A percentile compares a stretch with the other conserved stretches of the same genome.
These are phyloP conservation scores for Pulveroboletus sp. DNA, from an alignment of 768 basidiomycete species.

Conservation along the genomic window DNA sequence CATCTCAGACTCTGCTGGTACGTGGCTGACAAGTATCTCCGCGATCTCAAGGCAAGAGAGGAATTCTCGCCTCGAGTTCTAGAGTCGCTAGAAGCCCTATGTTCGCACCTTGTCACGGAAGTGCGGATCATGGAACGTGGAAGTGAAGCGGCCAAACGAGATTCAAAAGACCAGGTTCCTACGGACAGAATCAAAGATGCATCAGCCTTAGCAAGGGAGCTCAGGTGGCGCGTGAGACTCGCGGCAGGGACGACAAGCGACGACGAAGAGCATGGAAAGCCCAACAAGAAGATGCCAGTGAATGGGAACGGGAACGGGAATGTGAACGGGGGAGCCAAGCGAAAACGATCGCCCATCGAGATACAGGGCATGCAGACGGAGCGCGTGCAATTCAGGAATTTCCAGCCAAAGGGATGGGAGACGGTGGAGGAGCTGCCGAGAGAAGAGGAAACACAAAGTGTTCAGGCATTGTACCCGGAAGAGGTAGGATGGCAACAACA, in stretches of 20 bases:
- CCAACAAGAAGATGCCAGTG: slow-evolving; percentile 23
- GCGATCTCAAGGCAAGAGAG: slow-evolving; percentile 61
- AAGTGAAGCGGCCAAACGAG: slow-evolving; percentile 67
- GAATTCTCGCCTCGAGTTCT: slow-evolving; percentile 61
- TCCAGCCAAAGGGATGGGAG: slow-evolving; percentile 70
- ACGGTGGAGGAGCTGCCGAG: slow-evolving; percentile 39
- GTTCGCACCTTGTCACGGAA: slow-evolving; percentile 80
- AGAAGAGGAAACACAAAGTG: slow-evolving; percentile 38
- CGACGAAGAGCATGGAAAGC: slow-evolving; percentile 48
- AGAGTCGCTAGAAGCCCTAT: slow-evolving; percentile 65
- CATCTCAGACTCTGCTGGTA: slow-evolving; percentile 81
- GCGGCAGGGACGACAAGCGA: slow-evolving; percentile 64
- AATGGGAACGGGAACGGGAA: slow-evolving; percentile 26
- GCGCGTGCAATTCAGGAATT: slow-evolving; percentile 53
- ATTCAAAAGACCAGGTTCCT: slow-evolving; percentile 80
- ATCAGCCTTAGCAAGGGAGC: slow-evolving; percentile 74
- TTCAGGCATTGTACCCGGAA: slow-evolving; percentile 40
- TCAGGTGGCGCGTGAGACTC: slow-evolving; percentile 77
- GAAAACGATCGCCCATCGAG: slow-evolving; percentile 33
- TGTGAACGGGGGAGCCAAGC: slow-evolving; percentile 35
- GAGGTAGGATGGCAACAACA: slow-evolving; percentile 43
- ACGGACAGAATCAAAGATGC: slow-evolving; percentile 80
- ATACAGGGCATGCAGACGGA: slow-evolving; percentile 10
- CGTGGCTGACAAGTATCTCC: slow-evolving; percentile 76
- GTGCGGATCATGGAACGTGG: slow-evolving; percentile 69